Evolutionary conservation across 352 stramenopile genomes (phyloP).

Genomic region (Phytopythium litorale): DNA sequence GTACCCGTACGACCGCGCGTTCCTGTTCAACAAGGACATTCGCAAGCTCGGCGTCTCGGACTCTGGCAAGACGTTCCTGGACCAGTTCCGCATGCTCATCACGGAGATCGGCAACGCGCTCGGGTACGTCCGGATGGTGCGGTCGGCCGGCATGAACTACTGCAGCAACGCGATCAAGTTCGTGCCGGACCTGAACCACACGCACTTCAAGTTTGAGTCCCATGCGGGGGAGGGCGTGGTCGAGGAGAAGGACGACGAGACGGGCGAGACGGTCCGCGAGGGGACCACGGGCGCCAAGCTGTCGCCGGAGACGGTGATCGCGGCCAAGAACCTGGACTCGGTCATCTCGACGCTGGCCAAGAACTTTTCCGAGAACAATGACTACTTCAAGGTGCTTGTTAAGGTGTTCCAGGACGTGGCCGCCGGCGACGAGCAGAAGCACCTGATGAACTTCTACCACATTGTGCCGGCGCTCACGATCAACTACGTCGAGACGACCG

Average conservation of each 20-base stretch:
- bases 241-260: conserved; percentile 61
- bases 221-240: conserved; percentile 57
- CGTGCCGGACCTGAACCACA: conserved; percentile 87
- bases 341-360: conserved; percentile 84
- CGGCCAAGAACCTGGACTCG: conserved; percentile 82
- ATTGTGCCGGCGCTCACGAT: conserved; percentile 88
- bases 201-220: conserved; percentile 78
- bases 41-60: conserved; percentile 84
- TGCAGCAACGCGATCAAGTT: conserved; percentile 93
- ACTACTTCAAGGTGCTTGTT: conserved; percentile 92
- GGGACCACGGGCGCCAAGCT: conserved; percentile 62
- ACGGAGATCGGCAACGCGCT: conserved; percentile 93
- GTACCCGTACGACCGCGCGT: conserved; percentile 90
- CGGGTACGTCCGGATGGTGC: conserved; percentile 93
- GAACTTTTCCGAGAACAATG: conserved; percentile 91
- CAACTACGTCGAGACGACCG: conserved; percentile 88
- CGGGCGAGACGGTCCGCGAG: conserved; percentile 33
- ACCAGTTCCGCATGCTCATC: conserved; percentile 90
- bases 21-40: conserved; percentile 92
- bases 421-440: conserved; percentile 81
- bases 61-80: conserved; percentile 85
- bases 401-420: conserved; percentile 90
- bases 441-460: conserved; percentile 91
- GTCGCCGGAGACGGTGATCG: conserved; percentile 75
- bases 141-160: conserved; percentile 90